Base-by-base conservation (phyloP, 257 asterid species). In the Scutellaria barbata region DNA sequence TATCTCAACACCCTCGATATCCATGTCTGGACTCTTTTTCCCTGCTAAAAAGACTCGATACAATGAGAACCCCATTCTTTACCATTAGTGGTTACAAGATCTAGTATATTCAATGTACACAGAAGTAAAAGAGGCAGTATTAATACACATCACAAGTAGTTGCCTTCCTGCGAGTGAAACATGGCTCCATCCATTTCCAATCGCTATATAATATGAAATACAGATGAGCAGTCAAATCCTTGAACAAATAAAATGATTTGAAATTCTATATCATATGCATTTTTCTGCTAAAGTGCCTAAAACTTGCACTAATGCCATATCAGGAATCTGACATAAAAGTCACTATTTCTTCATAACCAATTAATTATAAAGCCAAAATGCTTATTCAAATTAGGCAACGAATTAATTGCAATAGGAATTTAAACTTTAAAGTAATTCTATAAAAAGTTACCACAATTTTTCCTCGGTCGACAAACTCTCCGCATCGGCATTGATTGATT, bases 11-110 rank as follows among this genome's bases (percentile, higher is more conserved):
- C 41, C 63, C 30, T 12, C 42, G 3, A 33, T 33, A 8, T 56
- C 17, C 56, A 8, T 16, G 58, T 30, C 45, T 18, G 16, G 39
- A 11, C 22, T 46, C 12, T 20, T 20, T 6, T 63, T 54, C 62
- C 74, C 63, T 63, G 64, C 68, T n/a, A 68, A 10, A 6, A 6
- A 11, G 33, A 66, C 46, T n/a, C n/a, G 8, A 60, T 33, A 58
- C 50, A 37, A 48, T 74, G 33, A 75, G 66, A 43, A 17, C 43
- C 64, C 33, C 11, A 18, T 65, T 9, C 9, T 33, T 47, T 20
- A 14, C 25, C 47, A 39, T 57, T 39, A 12, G 12, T 17, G 48
- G 55, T 17, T 30, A 65, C 45, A 71, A 50, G 30, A 30, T 71
- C 4, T 14, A 46, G 69, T 46, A n/a, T 52, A 58, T 60, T 33